Base-by-base conservation (phyloP, 352 stramenopile species). In the Phytophthora sp. region DNA sequence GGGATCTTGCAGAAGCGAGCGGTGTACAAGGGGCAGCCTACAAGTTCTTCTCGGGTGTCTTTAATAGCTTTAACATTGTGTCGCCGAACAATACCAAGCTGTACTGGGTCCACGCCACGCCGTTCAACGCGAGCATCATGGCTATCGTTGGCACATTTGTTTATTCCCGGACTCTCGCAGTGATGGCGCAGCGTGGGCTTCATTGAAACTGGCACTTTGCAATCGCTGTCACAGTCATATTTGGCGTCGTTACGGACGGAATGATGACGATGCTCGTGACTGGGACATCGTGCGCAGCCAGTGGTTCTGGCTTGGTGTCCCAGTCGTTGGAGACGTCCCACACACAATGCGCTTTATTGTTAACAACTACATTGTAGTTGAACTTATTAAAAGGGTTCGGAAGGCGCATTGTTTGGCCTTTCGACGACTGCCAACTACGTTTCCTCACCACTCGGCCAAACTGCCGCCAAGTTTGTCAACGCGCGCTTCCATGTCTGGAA, bases 11-110 rank as follows among this genome's bases (percentile, higher is more conserved):
- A 88, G 57, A 73, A 84, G 50, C 72, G 80, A 31, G 79, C 76
- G 0, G 68, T 89, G 29, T 86, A 79, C 79, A 89, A 60, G 66
- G 88, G 12, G 73, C 70, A 9, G 65, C 69, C 15, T 89, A 89
- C 71, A 81, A 83, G 41, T 88, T 89, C 69, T 83, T 86, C 57
- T 79, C 72, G 7, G 73, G 61, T 1, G 71, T 88, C 0, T 88
- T 88, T 61, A 77, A 84, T 61, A 84, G 59, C 60, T 87, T 89
- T 46, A 86, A 82, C 56, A 80, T 75, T 47, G 78, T 82, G 11
- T 64, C 71, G 0, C 76, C 67, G 3, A 79, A 71, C 30, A 77
- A 83, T 50, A 80, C 86, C 56, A 79, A 84, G 49, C 23, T 73
- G 7, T 73, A 76, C 57, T 88, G 78, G 80, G 76, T 80, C 15